phyloP scores from a whole-genome alignment of 306 rosid species.

The Rubus idaeus region DNA sequence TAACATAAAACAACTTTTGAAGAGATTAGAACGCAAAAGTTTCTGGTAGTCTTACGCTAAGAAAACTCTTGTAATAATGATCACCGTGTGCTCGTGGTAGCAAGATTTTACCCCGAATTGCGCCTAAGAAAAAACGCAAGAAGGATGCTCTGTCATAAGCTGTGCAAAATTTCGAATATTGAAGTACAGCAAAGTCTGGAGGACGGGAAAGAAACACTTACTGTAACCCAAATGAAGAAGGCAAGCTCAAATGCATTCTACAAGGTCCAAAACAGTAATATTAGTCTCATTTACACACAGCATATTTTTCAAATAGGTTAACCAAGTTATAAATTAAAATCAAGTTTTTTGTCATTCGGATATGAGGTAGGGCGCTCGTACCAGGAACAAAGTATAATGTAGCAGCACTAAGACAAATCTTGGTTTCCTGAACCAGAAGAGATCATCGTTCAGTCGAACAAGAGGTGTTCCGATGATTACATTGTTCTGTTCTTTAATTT shows the following conservation, averaged over 20 bases:
- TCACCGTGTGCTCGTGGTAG: slow-evolving; percentile 20
- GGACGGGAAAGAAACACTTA: slow-evolving; percentile 18
- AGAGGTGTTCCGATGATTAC: slow-evolving; percentile 38
- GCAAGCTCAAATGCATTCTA: slow-evolving; percentile 44
- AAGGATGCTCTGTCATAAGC: neutral
- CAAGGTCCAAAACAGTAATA: slow-evolving; percentile 2
- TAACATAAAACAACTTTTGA: neutral
- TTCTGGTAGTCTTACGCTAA: slow-evolving; percentile 27
- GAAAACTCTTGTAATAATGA: slow-evolving; percentile 15
- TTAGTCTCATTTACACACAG: neutral
- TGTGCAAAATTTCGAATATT: neutral
- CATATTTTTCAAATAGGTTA: neutral
- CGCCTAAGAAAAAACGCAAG: slow-evolving; percentile 15
- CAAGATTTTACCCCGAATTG: slow-evolving; percentile 33
- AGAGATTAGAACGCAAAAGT: neutral
- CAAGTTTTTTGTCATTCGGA: neutral
- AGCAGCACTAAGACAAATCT: slow-evolving; percentile 33
- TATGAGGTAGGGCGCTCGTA: neutral
- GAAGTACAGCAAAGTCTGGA: neutral
- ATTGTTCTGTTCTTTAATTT: slow-evolving; percentile 32
- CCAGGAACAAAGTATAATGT: slow-evolving; percentile 40
- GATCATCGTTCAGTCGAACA: slow-evolving; percentile 29
- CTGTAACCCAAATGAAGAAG: slow-evolving; percentile 38
- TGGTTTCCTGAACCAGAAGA: slow-evolving; percentile 36
- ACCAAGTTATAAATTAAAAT: neutral